These are phyloP conservation scores for Populus tremula DNA, from an alignment of 345 rosid species.

Conservation along the genomic window DNA sequence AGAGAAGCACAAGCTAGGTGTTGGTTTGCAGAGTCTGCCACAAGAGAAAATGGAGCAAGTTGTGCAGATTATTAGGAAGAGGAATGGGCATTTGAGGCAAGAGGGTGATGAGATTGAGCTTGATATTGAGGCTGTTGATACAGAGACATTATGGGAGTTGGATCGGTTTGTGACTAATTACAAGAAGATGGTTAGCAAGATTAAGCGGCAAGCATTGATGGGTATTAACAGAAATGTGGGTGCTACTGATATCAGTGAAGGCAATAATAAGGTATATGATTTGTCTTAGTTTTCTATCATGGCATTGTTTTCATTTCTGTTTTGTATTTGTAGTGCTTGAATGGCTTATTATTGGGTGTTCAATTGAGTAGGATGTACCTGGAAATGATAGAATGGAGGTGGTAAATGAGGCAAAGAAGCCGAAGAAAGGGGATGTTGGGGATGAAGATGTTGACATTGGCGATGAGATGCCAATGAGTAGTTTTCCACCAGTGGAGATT, in stretches of 20 bases:
- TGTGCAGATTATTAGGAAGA: constrained; percentile 69
- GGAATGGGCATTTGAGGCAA: constrained; percentile 62
- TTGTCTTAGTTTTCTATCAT: background rate
- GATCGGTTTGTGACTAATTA: constrained; percentile 78
- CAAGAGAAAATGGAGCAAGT: constrained; percentile 82
- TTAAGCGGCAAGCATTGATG: constrained; percentile 64
- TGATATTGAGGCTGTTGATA: constrained; percentile 73
- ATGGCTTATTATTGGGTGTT: background rate
- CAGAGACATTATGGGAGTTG: constrained; percentile 78
- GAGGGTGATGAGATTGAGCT: constrained; percentile 85
- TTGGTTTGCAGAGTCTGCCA: constrained; percentile 72
- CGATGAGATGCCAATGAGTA: constrained; percentile 74
- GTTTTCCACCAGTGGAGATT: constrained; percentile 80
- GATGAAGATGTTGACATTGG: constrained; percentile 91
- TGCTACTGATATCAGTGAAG: constrained; percentile 19
- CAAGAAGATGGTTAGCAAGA: constrained; percentile 75
- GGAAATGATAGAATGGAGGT: constrained; percentile 41
- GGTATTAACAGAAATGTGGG: constrained; percentile 21
- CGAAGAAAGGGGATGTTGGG: constrained; percentile 67
- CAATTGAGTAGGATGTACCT: constrained; percentile 26
- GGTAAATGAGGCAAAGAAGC: constrained; percentile 49
- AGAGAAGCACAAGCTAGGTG: constrained; percentile 63
- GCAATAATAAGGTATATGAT: constrained; percentile 33
- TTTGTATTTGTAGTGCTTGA: background rate
- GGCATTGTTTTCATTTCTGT: background rate